Conservation (phyloP, 805 yeast genomes). For the Metschnikowia hibisci region DNA sequence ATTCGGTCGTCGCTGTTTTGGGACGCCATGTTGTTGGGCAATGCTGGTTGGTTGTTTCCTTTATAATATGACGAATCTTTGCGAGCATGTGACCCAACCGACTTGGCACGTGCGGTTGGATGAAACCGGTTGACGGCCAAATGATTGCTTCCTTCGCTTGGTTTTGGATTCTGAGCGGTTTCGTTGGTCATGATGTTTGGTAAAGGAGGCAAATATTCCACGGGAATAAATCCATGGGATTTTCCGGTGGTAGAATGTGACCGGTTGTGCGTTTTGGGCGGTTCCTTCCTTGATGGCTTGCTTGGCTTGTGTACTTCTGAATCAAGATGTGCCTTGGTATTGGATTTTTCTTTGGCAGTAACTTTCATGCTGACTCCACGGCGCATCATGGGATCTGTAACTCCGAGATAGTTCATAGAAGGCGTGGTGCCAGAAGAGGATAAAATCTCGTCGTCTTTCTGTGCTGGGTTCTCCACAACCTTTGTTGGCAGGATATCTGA, state of each 20-base stretch:
- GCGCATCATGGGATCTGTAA: constrained; percentile 44
- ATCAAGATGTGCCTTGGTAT: constrained; percentile 18
- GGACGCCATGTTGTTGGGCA: constrained; percentile 38
- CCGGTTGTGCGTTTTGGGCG: constrained; percentile 18
- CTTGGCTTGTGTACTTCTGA: constrained; percentile 6
- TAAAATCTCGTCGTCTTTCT: not conserved
- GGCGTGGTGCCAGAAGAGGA: not conserved
- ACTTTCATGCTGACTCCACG: constrained; percentile 60
- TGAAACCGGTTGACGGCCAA: constrained; percentile 38
- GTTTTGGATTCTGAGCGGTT: constrained; percentile 3
- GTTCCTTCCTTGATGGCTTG: constrained; percentile 4
- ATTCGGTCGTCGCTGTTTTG: constrained; percentile 45
- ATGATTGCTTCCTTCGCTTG: constrained; percentile 1
- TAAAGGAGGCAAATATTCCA: constrained; percentile 42
- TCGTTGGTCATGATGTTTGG: constrained; percentile 33
- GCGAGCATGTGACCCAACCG: constrained; percentile 73
- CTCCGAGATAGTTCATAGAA: not conserved
- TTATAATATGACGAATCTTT: constrained; percentile 46
- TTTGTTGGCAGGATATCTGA: constrained; percentile 7
- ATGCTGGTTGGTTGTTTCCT: constrained; percentile 38
- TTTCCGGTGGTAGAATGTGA: constrained; percentile 25
- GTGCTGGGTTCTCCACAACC: constrained; percentile 3
- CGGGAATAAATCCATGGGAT: constrained; percentile 40
- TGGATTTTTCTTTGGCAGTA: constrained; percentile 51
- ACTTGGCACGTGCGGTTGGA: constrained; percentile 85